Evolutionary conservation across 1,139 yeast genomes (phyloP).

Genomic region (Suhomyces yuchorum): DNA sequence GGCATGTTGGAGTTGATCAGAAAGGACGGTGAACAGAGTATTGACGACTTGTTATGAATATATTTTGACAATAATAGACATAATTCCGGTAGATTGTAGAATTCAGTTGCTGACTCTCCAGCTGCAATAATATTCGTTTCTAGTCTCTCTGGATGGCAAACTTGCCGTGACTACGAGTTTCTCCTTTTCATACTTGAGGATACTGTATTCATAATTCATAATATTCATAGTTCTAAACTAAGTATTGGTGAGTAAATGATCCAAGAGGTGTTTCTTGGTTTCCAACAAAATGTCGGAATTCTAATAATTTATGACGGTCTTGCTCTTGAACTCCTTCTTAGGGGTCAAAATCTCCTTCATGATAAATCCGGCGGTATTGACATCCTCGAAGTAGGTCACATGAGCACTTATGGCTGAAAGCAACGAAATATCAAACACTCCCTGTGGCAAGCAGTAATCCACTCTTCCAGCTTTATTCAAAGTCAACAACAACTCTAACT

Average conservation of each 20-base stretch:
- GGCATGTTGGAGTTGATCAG: slow-evolving; percentile 90
- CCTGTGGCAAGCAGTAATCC: slow-evolving; percentile 80
- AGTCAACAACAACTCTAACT: slow-evolving; percentile 36
- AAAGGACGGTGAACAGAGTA: slow-evolving; percentile 76
- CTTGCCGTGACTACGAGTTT: neutral
- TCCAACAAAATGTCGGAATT: slow-evolving; percentile 1
- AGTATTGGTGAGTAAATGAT: too few relatives aligned
- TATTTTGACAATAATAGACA: neutral
- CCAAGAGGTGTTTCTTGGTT: neutral
- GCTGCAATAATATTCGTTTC: too few relatives aligned
- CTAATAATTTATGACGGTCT: slow-evolving; percentile 28
- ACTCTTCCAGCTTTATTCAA: slow-evolving; percentile 74
- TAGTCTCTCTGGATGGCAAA: too few relatives aligned
- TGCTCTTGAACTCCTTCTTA: slow-evolving; percentile 22
- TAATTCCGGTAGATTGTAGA: neutral
- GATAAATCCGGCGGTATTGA: slow-evolving; percentile 79
- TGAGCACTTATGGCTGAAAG: slow-evolving; percentile 86
- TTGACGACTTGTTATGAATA: slow-evolving; percentile 55
- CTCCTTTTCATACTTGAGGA: neutral
- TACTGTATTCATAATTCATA: neutral
- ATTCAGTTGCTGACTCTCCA: too few relatives aligned
- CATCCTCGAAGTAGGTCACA: slow-evolving; percentile 83
- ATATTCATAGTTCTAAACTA: neutral
- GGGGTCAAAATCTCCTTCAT: slow-evolving; percentile 52
- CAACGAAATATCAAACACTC: slow-evolving; percentile 75